Percentiles rank a stretch among this genome's conserved stretches.
Conservation (phyloP, 441 rosid species). For the Populus hybrid region DNA sequence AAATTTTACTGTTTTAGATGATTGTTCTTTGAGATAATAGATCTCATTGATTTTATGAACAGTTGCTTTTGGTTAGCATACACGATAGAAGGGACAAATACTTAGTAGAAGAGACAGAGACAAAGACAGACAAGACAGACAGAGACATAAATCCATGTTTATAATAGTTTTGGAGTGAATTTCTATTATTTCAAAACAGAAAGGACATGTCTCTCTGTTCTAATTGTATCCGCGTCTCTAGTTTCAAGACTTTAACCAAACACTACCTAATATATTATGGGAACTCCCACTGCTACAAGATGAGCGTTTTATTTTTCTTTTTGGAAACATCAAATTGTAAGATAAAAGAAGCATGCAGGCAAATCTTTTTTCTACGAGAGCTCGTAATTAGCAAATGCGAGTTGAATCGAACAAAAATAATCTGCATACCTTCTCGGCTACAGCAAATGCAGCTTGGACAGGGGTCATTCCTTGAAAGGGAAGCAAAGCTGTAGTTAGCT, state of each 20-base stretch:
- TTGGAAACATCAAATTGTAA: not conserved
- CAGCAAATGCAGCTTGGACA: conserved; percentile 98
- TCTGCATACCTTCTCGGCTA: conserved; percentile 82
- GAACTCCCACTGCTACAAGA: not conserved
- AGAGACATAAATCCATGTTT: not conserved
- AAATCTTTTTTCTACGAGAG: not conserved
- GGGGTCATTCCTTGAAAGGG: conserved; percentile 99
- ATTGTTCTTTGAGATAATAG: not conserved
- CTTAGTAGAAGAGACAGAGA: not conserved
- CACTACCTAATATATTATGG: not conserved
- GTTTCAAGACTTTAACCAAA: not conserved
- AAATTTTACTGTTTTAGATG: not conserved
- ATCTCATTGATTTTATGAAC: not conserved
- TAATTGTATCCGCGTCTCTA: not conserved
- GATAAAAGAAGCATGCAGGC: not conserved
- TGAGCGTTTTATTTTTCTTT: not conserved
- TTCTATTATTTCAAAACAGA: not conserved
- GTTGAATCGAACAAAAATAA: not conserved
- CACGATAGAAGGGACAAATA: not conserved
- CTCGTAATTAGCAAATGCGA: not conserved
- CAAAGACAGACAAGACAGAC: too few species aligned
- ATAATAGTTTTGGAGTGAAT: not conserved
- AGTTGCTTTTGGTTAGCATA: not conserved
- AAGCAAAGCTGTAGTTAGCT: conserved; percentile 91
- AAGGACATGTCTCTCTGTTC: not conserved